phyloP scores from a whole-genome alignment of 768 basidiomycete genomes.

The Arthromyces matolae region DNA sequence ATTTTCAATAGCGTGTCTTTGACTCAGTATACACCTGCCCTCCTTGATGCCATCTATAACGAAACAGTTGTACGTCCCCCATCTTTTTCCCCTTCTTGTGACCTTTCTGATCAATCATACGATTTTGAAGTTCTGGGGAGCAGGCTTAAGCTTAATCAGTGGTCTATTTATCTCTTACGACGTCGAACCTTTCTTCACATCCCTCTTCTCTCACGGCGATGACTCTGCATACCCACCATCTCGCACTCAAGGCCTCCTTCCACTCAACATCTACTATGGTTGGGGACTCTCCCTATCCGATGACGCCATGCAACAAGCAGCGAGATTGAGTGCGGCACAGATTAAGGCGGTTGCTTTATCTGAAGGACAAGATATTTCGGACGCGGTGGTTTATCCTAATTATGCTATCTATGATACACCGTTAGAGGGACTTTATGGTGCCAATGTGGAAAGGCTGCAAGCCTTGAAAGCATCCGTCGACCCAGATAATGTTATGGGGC shows the following conservation, averaged over 20 bases:
- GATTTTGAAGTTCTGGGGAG: conserved; percentile 42
- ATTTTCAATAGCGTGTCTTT: conserved; percentile 43
- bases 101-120: background rate
- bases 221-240: conserved; percentile 47
- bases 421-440: conserved; percentile 46
- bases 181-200: conserved; percentile 48
- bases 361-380: conserved; percentile 36
- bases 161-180: conserved; percentile 39
- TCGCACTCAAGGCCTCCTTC: conserved; percentile 34
- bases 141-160: conserved; percentile 23
- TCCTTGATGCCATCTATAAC: conserved; percentile 41
- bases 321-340: conserved; percentile 32
- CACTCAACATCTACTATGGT: conserved; percentile 44
- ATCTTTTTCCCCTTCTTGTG: background rate
- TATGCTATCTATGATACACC: conserved; percentile 55
- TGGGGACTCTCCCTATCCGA: conserved; percentile 41
- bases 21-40: conserved; percentile 26
- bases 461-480: conserved; percentile 45
- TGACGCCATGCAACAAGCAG: conserved; percentile 35
- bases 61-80: conserved; percentile 34
- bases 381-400: conserved; percentile 51
- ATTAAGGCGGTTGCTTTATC: conserved; percentile 36
- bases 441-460: conserved; percentile 38
- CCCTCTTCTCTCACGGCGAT: conserved; percentile 34
- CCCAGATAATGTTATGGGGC: conserved; percentile 58